Conservation (phyloP, 2,329 filamentous ascomycete genomes). For the Monosporascus sp. region DNA sequence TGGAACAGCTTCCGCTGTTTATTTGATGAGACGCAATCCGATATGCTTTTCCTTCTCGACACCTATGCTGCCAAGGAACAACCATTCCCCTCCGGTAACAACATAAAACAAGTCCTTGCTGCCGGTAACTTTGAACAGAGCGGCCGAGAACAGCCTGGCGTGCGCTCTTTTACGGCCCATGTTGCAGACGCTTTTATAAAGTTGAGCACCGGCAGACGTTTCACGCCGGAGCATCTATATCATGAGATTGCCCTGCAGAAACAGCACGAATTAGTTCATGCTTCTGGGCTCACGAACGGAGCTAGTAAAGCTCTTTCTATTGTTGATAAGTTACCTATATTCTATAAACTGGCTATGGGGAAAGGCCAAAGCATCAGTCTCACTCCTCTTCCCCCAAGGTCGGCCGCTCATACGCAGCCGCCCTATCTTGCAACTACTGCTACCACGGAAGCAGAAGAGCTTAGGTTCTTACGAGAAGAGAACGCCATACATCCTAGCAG, state of each 20-base stretch:
- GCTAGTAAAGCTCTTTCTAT: constrained; percentile 30
- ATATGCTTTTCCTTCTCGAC: constrained; percentile 58
- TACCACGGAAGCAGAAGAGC: constrained; percentile 20
- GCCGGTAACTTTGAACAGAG: constrained; percentile 51
- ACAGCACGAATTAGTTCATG: constrained; percentile 39
- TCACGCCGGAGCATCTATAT: constrained; percentile 50
- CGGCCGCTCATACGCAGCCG: constrained; percentile 23
- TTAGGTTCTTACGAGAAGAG: constrained; percentile 29
- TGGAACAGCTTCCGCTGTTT: constrained; percentile 59
- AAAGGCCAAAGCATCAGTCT: constrained; percentile 49
- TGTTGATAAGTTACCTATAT: constrained; percentile 38
- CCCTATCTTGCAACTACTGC: constrained; percentile 21
- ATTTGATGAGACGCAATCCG: constrained; percentile 57
- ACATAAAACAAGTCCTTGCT: constrained; percentile 58
- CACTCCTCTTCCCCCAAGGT: constrained; percentile 36
- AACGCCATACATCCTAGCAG: constrained; percentile 41
- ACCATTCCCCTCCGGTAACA: constrained; percentile 44
- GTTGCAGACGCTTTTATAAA: constrained; percentile 50
- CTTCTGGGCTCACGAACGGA: constrained; percentile 41
- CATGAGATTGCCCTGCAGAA: constrained; percentile 47
- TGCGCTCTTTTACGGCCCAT: constrained; percentile 54
- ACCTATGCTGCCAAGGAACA: constrained; percentile 53
- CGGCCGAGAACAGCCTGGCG: constrained; percentile 32
- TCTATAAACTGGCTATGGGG: constrained; percentile 51
- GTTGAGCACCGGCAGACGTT: constrained; percentile 47